phyloP scores from a whole-genome alignment of 257 asterid species.

The Nicotiana otophora region DNA sequence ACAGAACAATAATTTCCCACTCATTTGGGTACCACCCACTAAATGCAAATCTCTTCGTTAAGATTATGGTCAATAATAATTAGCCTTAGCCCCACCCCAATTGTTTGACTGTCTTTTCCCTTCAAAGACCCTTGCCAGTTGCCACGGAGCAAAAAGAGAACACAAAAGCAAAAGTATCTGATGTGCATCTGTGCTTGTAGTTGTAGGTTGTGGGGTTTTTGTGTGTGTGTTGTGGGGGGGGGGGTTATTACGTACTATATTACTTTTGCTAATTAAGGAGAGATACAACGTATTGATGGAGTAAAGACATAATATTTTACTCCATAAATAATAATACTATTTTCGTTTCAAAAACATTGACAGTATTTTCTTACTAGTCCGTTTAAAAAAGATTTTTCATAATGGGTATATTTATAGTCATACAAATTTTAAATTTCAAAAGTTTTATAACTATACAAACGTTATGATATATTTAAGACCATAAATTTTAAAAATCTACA shows the following conservation, averaged over 20 bases:
- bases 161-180: not conserved
- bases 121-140: constrained; percentile 3
- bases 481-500: too few relatives aligned
- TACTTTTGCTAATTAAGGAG: not conserved
- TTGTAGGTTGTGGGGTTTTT: not conserved
- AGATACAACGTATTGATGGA: not conserved
- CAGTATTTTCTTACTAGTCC: too few relatives aligned
- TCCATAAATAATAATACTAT: too few relatives aligned
- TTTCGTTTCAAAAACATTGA: too few relatives aligned
- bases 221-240: not conserved
- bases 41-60: not conserved
- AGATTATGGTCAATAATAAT: not conserved
- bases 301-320: not conserved
- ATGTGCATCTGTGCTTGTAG: not conserved
- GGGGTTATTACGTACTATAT: not conserved
- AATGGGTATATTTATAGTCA: too few relatives aligned
- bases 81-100: not conserved
- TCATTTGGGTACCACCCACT: constrained; percentile 8
- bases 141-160: not conserved
- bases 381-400: too few relatives aligned
- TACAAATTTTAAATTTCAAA: too few relatives aligned
- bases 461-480: not conserved
- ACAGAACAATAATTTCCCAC: not conserved
- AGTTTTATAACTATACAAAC: not conserved
- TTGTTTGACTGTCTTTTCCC: not conserved